Evolutionary conservation across 176 grass and related monocot genomes (phyloP).

Genomic region (Microstegium vimineum): DNA sequence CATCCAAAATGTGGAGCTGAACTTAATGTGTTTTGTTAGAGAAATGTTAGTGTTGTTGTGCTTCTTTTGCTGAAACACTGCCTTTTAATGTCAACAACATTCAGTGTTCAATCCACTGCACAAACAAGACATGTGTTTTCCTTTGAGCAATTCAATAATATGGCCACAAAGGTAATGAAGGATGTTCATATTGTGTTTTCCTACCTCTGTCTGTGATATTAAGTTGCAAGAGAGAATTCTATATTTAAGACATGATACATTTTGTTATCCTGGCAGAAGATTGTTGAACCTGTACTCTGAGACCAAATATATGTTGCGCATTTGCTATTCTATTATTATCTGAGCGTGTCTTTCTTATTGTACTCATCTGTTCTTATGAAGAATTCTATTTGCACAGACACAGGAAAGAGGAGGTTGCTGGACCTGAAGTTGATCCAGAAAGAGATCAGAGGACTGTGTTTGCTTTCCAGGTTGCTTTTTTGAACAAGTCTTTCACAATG

Average conservation of each 20-base stretch:
- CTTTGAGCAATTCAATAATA: neutral
- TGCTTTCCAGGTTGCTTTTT: constrained; percentile 78
- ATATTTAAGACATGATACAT: neutral
- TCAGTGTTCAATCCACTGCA: neutral
- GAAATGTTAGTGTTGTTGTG: neutral
- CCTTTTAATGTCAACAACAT: neutral
- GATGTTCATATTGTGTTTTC: neutral
- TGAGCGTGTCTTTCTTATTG: constrained; percentile 5
- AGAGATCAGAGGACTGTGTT: constrained; percentile 99
- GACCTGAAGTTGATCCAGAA: constrained; percentile 94
- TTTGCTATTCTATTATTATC: neutral
- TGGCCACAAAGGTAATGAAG: neutral
- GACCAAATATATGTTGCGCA: neutral
- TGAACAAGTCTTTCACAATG: neutral
- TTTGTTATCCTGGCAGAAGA: neutral
- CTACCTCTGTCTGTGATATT: neutral
- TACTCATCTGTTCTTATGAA: neutral
- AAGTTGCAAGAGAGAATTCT: neutral
- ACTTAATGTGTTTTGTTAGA: neutral
- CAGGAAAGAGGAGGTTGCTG: constrained; percentile 74
- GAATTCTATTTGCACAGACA: constrained; percentile 48
- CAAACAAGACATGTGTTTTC: neutral
- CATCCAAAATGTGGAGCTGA: neutral
- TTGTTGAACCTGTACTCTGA: neutral
- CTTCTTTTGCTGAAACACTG: neutral